Conservation (phyloP, 805 yeast genomes). For the Schwanniomyces polymorphus region DNA sequence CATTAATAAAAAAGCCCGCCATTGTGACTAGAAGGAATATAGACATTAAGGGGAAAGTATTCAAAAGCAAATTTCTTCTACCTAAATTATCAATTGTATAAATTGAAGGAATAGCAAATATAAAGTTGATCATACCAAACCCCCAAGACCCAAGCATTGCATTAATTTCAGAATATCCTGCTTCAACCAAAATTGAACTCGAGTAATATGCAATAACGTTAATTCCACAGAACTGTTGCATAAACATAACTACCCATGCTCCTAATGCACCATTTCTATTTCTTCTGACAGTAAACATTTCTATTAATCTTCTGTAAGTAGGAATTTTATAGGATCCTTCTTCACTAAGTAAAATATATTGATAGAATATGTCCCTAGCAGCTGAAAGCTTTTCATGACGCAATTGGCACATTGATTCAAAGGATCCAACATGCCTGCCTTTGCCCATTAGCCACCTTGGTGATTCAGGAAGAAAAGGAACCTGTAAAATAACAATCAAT, state of each 20-base stretch:
- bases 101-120: conserved; percentile 18
- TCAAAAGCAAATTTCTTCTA: conserved; percentile 21
- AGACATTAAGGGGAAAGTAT: conserved; percentile 24
- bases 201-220: conserved; percentile 11
- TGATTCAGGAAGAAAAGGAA: conserved; percentile 21
- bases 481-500: conserved; percentile 8
- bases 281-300: conserved; percentile 7
- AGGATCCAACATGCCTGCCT: conserved; percentile 15
- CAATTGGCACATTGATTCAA: conserved; percentile 6
- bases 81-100: conserved; percentile 24
- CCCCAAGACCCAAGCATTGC: conserved; percentile 13
- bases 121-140: conserved; percentile 11
- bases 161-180: conserved; percentile 7
- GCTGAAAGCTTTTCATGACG: conserved; percentile 8
- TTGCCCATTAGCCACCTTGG: conserved; percentile 22
- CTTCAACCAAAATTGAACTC: conserved; percentile 9
- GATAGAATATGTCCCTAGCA: conserved; percentile 11
- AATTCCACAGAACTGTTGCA: conserved; percentile 17
- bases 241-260: conserved; percentile 10
- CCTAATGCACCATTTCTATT: conserved; percentile 10
- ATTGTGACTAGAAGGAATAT: conserved; percentile 23
- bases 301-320: neutral
- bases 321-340: conserved; percentile 2
- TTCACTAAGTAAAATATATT: conserved; percentile 6
- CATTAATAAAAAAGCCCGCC: conserved; percentile 18